Conservation (phyloP, 352 stramenopile species). For the Sclerospora graminicola region DNA sequence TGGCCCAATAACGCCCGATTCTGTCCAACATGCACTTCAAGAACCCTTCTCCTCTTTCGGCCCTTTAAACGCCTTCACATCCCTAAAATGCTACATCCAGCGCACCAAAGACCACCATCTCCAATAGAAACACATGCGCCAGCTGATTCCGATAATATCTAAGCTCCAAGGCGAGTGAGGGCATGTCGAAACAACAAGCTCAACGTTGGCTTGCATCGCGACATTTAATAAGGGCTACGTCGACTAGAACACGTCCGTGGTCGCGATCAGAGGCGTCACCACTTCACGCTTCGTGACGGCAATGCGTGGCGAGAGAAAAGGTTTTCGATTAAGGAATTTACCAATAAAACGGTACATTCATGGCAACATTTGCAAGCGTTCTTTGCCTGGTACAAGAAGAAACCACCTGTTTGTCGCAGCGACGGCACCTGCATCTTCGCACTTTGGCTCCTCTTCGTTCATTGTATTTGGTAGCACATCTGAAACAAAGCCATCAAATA, state of each 20-base stretch:
- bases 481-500: too few relatives aligned
- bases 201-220: too few relatives aligned
- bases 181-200: conserved; percentile 45
- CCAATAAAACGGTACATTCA: too few relatives aligned
- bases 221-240: too few relatives aligned
- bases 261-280: too few relatives aligned
- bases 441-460: too few relatives aligned
- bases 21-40: conserved; percentile 23
- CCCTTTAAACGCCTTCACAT: conserved; percentile 3
- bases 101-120: conserved; percentile 59
- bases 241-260: too few relatives aligned
- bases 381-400: too few relatives aligned
- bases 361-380: too few relatives aligned
- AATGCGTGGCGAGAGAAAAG: conserved; percentile 33
- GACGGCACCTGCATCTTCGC: too few relatives aligned
- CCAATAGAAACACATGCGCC: conserved; percentile 65
- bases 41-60: conserved; percentile 21
- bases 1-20: conserved; percentile 58
- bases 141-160: conserved; percentile 84
- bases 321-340: conserved; percentile 38
- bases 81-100: conserved; percentile 32
- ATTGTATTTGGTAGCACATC: too few relatives aligned
- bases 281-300: conserved; percentile 32
- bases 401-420: too few relatives aligned
- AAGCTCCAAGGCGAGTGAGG: conserved; percentile 57